A percentile compares a stretch with the other conserved stretches of the same genome.
phyloP scores from a whole-genome alignment of 2,329 filamentous ascomycete genomes.

The Botrytis galanthina region DNA sequence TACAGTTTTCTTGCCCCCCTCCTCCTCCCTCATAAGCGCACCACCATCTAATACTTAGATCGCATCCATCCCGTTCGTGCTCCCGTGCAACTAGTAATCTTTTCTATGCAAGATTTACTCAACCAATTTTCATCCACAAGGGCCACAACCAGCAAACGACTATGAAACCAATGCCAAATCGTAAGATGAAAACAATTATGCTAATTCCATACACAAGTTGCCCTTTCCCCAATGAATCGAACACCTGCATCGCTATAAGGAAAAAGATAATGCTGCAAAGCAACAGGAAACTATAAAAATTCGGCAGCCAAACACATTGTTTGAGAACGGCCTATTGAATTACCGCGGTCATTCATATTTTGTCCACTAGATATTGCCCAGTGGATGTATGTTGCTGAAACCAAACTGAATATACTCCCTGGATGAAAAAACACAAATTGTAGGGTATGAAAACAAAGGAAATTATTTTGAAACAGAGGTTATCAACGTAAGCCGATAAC shows the following conservation, averaged over 20 bases:
- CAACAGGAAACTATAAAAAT: slow-evolving; percentile 8
- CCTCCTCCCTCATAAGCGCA: neutral
- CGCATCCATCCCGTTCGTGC: slow-evolving; percentile 1
- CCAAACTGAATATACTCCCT: slow-evolving; percentile 18
- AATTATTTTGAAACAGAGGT: neutral
- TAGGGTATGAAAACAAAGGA: slow-evolving; percentile 19
- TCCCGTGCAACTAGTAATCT: slow-evolving; percentile 5
- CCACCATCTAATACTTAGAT: neutral
- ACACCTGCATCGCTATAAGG: slow-evolving; percentile 14
- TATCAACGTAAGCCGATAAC: slow-evolving; percentile 71
- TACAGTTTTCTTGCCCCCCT: neutral
- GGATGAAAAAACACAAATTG: slow-evolving; percentile 16
- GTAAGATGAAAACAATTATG: slow-evolving; percentile 13
- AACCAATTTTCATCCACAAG: slow-evolving; percentile 4
- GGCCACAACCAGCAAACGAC: neutral
- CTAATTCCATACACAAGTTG: slow-evolving; percentile 17
- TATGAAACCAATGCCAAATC: slow-evolving; percentile 10
- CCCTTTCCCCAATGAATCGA: slow-evolving; percentile 14
- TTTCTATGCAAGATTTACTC: neutral
- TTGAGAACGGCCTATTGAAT: neutral
- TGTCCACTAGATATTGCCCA: slow-evolving; percentile 1
- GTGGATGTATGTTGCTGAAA: neutral
- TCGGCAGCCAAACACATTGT: slow-evolving; percentile 5
- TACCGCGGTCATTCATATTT: neutral
- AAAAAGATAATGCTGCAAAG: slow-evolving; percentile 4